Evolutionary conservation across 305 asterid species (phyloP), one percentile per base, ranked within the genome.

Genomic region (Fraxinus dipetala): DNA sequence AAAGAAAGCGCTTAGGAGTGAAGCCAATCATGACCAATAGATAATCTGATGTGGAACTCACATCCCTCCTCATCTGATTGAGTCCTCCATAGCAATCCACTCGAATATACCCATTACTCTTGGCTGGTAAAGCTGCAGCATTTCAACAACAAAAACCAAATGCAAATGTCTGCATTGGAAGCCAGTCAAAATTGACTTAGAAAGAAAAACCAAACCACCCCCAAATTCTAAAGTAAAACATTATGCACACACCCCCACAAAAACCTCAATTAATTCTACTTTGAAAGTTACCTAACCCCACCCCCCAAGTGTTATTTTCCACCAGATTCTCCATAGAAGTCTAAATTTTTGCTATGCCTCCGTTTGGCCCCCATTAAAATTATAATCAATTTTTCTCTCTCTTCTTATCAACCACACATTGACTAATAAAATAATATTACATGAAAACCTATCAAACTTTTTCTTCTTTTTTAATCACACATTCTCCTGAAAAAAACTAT

Each of bases 51-150:
- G 6, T 34, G 85, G 81, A 63, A 91, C 98, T 90, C 80, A 96
- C 99, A 85, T 96, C 99, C 90, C 98, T 91, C 89, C 98, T 94
- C 99, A 94, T 93, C 92, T 96, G 98, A 89, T 96, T 96, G 86
- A 96, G 98, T 79, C 99, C 99, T 84, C 98, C 99, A 84, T 92
- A 96, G 90, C 98, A 96, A 91, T 96, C 98, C 83, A 96, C 94
- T 73, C 98, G 94, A 84, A 96, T 83, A 81, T 94, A 96, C 67
- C 99, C 98, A 87, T 94, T 96, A 83, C 86, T 90, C 87, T 90
- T 87, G 83, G 89, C 94, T 85, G 95, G 92, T 85, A 92, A 90
- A 88, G 92, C 99, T 96, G 98, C 96, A 94, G 93, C 97, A 93
- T 93, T 90, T 93, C 89, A 93, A 93, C 94, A 93, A 87, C 90